phyloP scores from a whole-genome alignment of 768 basidiomycete species.

The Auricularia heimuer region DNA sequence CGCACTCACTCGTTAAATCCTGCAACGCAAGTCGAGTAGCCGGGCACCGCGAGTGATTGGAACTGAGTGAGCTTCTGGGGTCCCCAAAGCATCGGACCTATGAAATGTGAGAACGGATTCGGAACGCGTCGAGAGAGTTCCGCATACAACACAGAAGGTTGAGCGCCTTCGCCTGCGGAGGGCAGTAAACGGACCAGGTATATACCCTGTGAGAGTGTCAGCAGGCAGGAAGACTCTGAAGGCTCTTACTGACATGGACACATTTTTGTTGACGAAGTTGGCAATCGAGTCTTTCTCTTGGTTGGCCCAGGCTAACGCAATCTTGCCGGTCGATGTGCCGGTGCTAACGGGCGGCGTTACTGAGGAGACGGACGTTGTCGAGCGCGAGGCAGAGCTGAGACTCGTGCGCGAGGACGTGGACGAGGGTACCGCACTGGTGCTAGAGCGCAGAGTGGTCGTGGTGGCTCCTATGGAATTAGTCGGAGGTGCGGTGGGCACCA shows the following conservation, averaged over 20 bases:
- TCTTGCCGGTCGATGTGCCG: constrained; percentile 27
- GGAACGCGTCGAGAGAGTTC: not conserved
- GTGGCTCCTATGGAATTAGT: constrained; percentile 4
- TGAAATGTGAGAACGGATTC: too few relatives aligned
- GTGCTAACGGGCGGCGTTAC: constrained; percentile 2
- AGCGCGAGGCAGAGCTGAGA: too few relatives aligned
- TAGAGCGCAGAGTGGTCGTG: constrained; percentile 11
- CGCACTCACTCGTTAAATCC: constrained; percentile 66
- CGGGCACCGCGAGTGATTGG: constrained; percentile 32
- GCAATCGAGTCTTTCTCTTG: constrained; percentile 39
- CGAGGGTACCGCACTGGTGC: constrained; percentile 4
- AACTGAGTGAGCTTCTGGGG: constrained; percentile 40
- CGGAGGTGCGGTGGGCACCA: not conserved
- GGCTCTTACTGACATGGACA: constrained; percentile 16
- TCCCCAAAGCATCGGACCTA: constrained; percentile 65
- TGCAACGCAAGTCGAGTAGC: constrained; percentile 42
- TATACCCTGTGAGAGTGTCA: constrained; percentile 36
- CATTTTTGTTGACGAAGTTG: constrained; percentile 38
- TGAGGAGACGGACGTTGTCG: constrained; percentile 8
- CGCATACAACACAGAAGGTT: constrained; percentile 34
- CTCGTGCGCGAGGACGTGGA: constrained; percentile 2
- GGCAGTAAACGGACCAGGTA: constrained; percentile 53
- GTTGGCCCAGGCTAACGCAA: constrained; percentile 61
- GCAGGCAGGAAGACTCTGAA: not conserved
- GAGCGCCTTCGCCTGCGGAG: constrained; percentile 28